Evolutionary conservation across 768 basidiomycete genomes (phyloP), one percentile per base, ranked within the genome.

Genomic region (Polyporus arcularius): DNA sequence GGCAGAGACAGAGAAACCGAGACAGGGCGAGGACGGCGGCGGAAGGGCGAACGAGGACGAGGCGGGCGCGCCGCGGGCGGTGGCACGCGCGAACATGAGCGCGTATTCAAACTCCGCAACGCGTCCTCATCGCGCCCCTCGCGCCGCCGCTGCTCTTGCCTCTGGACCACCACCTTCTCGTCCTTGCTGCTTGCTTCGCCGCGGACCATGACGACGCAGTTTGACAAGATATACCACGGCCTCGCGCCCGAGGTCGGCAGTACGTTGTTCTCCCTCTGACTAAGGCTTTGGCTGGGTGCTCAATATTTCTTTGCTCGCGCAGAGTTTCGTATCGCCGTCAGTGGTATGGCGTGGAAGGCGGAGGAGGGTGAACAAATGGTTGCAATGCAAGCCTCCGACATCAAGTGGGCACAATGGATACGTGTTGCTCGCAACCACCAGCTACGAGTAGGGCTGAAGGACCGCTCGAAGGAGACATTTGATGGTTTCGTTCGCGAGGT

Each of bases 311-410:
- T 64, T 49, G 47, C 58, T 42, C 35, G 18, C 26, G 18, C 59
- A 93, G 91, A 92, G 78, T 81, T 98, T 62, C 94, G 97, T 65
- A 81, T 99, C 67, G 95, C 94, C 11, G 70, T 81, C 49, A 91
- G 88, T 66, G 97, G 97, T 47, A 88, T 98, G 79, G 97, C 94
- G 5, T 98, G 97, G 97, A 98, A 89, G 64, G 89, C 85, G 45
- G 82, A 84, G 49, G 90, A 92, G 16, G 81, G 78, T 14, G 86
- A 87, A 45, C 75, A 78, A 4, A 82, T 87, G 43, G 79, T 80
- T 12, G 86, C 89, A 11, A 80, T 96, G 59, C 78, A 86, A 12
- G 80, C 85, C 3, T 75, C 73, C 28, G 89, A 93, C 67, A 89
- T 97, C 65, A 94, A 92, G 74, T 94, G 89, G 87, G 87, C 85